A percentile compares a stretch with the other conserved stretches of the same genome.
phyloP scores from a whole-genome alignment of 352 stramenopile genomes.

The Nothophytophthora sp. region DNA sequence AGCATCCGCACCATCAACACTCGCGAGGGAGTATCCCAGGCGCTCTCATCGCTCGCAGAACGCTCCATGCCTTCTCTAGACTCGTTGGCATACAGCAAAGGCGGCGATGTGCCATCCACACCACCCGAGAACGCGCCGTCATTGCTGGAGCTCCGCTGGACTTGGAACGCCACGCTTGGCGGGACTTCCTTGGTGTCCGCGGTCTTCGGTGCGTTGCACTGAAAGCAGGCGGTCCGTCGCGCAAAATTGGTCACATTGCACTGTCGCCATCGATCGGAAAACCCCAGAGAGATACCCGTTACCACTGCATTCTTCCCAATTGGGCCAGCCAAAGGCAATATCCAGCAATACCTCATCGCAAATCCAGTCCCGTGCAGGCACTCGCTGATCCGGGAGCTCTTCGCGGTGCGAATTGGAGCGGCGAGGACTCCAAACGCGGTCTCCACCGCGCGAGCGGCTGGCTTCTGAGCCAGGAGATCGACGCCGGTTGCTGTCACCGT shows the following conservation, averaged over 20 bases:
- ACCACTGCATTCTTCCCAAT: too few relatives aligned
- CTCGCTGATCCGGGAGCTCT: slow-evolving; percentile 28
- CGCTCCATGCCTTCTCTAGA: too few relatives aligned
- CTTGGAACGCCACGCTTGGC: slow-evolving; percentile 10
- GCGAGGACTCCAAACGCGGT: neutral
- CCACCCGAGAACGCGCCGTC: neutral
- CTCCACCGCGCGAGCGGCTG: slow-evolving; percentile 7
- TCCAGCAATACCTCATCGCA: slow-evolving; percentile 49
- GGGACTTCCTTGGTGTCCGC: slow-evolving; percentile 39
- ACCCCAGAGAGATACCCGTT: neutral
- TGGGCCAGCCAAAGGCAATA: slow-evolving; percentile 1
- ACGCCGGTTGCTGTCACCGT: slow-evolving; percentile 40
- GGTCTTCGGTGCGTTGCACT: slow-evolving; percentile 53
- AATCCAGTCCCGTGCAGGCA: slow-evolving; percentile 79
- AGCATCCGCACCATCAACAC: slow-evolving; percentile 76
- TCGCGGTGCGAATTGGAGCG: slow-evolving; percentile 14
- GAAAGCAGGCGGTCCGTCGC: slow-evolving; percentile 63
- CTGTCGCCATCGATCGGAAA: slow-evolving; percentile 24
- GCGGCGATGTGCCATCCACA: too few relatives aligned
- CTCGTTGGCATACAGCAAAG: too few relatives aligned
- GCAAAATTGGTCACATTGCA: slow-evolving; percentile 81
- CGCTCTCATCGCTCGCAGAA: slow-evolving; percentile 1
- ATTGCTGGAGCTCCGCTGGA: slow-evolving; percentile 2
- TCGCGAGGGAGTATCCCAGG: slow-evolving; percentile 34
- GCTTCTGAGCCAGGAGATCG: slow-evolving; percentile 12